Evolutionary conservation across 2,329 filamentous ascomycete genomes (phyloP).

Genomic region (Diaporthe sp.): DNA sequence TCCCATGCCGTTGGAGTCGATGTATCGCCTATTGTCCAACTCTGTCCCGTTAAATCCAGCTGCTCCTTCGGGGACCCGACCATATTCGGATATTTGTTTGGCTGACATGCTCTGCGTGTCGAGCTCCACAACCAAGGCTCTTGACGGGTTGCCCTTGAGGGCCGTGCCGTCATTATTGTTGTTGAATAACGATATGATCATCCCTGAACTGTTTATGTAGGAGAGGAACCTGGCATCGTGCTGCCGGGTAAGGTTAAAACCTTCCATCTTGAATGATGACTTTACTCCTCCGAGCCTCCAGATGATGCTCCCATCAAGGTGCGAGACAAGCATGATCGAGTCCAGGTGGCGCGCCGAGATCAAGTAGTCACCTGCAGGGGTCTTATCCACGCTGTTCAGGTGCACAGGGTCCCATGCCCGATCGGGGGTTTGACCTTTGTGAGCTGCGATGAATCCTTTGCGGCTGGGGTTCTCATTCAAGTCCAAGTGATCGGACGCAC

Average conservation of each 20-base stretch:
- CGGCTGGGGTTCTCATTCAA: constrained; percentile 18
- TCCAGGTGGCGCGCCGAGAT: constrained; percentile 65
- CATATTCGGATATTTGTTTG: constrained; percentile 36
- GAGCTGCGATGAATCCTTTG: background rate
- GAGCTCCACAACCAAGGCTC: constrained; percentile 41
- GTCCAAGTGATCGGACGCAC: constrained; percentile 33
- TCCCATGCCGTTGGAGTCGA: constrained; percentile 44
- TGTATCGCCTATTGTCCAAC: constrained; percentile 15
- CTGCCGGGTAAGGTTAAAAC: constrained; percentile 54
- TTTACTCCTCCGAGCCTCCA: constrained; percentile 53
- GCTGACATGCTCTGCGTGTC: constrained; percentile 40
- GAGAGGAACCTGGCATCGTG: constrained; percentile 67
- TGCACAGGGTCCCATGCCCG: constrained; percentile 67
- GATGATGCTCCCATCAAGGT: constrained; percentile 60
- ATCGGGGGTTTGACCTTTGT: constrained; percentile 38
- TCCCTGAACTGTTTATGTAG: constrained; percentile 50
- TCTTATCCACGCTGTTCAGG: constrained; percentile 69
- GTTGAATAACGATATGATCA: constrained; percentile 61
- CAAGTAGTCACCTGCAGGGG: constrained; percentile 60
- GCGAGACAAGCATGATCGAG: constrained; percentile 62
- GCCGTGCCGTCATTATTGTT: constrained; percentile 54
- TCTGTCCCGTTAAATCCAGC: constrained; percentile 9
- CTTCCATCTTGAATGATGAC: constrained; percentile 24
- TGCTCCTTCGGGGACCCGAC: constrained; percentile 15
- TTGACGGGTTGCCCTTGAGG: constrained; percentile 36